Base-by-base conservation (phyloP, 1,284 basidiomycete species). In the Microbotryum silenes-acaulis region DNA sequence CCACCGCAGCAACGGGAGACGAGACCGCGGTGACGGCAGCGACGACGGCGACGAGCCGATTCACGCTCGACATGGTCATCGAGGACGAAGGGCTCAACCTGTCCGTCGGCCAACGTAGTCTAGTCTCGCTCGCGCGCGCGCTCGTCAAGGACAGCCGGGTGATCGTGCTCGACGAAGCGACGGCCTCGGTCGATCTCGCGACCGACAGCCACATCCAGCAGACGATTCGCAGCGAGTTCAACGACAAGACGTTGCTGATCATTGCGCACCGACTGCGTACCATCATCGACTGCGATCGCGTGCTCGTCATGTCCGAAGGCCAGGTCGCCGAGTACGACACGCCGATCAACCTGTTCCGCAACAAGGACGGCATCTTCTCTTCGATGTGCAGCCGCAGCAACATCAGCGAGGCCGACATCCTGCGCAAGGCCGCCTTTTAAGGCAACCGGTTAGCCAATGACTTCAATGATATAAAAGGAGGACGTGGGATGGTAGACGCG, bases 71-170 rank as follows among this genome's bases (percentile, higher is more conserved):
- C 72, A 87, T 82, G 42, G 76, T 82, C 2, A 83, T 96, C 62
- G 89, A 92, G 65, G 86, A 88, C 63, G 91, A 94, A 73, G 92
- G 91, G 29, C 79, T 78, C 25, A 96, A 94, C 73, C 72, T 94
- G 60, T 86, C 84, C 54, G 74, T 74, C 14, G 75, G 75, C 5
- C 73, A 90, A 81, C 81, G 88, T 10, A 87, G 85, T 2, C 77
- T 92, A 21, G 86, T 91, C 9, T 88, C 87, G 0, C 79, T 91
- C 46, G 89, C 89, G 8, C 80, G 89, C 27, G 89, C 89, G 0
- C 75, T 92, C 29, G 87, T 89, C 47, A 87, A 88, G 69, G 81
- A 89, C 70, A 81, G 85, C 10, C 84, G 82, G 70, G 81, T 91
- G 54, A 82, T 90, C 51, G 83, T 90, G 57, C 78, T 90, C 12